Evolutionary conservation across 108 stramenopile species (phyloP), one percentile per base, ranked within the genome.

Genomic region (Nitzschia sp.): DNA sequence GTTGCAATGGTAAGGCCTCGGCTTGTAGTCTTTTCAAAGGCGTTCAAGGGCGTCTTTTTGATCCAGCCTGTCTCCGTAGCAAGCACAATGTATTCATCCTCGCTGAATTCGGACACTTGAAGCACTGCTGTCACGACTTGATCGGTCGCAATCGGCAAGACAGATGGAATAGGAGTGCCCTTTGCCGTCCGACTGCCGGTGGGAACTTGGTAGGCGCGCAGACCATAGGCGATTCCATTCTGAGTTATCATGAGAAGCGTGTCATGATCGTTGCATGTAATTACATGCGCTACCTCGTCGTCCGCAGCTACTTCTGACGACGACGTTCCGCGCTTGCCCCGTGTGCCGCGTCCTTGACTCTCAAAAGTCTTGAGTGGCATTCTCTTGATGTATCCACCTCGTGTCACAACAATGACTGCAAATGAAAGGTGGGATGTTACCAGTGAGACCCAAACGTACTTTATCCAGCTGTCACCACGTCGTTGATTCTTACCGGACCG

Each of bases 251-350:
- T 97, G 2, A 98, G 69, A 17, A 98, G 71, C 2, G 91, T 95
- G 72, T 98, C 97, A 69, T 97, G 98, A 68, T 97, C 97, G 65
- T 95, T 95, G 74, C 97, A 97, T 11, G 97, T 95, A 67, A 97
- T 96, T 73, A 95, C 94, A 62, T 97, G 97, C 15, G 87, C 73
- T 5, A 98, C 84, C 68, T 89, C 92, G 62, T 89, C 86, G 56
- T 93, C 89, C 5, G 86, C 72, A 23, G 78, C 68, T 8, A 71
- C 65, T 1, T 38, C 72, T 3, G 69, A 49, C 60, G 64, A 75
- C 4, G 86, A 90, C 55, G 88, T 94, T 24, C 91, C 94, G 68
- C 67, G 86, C 70, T 83, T 95, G 23, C 95, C 95, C 42, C 91
- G 66, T 35, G 91, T 93, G 11, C 92, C 94, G 56, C 90, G 83